These are phyloP conservation scores for Allium fistulosum DNA, from an alignment of 106 monocot genomes.

Conservation along the genomic window DNA sequence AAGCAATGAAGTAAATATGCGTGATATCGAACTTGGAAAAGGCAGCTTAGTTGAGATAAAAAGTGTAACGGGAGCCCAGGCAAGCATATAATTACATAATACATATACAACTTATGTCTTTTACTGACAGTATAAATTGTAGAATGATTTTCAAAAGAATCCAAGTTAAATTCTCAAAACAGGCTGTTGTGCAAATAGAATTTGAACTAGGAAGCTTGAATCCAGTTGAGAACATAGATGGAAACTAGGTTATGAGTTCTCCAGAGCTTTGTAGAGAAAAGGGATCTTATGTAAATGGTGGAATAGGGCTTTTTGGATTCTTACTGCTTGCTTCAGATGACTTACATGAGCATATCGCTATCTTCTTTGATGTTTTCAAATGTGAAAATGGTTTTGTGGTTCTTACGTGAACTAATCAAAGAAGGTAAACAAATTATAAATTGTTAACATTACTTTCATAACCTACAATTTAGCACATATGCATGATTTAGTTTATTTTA, in stretches of 20 bases:
- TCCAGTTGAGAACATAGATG: slow-evolving; percentile 31
- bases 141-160: not conserved
- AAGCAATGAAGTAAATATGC: not conserved
- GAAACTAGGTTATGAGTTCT: slow-evolving; percentile 22
- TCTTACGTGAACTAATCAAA: no score
- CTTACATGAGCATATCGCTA: no score
- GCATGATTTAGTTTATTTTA: no score
- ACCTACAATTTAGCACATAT: no score
- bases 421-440: no score
- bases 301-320: no score
- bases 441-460: no score
- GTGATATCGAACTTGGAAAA: not conserved
- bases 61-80: not conserved
- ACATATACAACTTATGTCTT: no score
- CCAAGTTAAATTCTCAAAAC: not conserved
- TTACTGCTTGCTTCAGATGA: no score
- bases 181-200: slow-evolving; percentile 66
- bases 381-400: no score
- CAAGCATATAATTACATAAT: not conserved
- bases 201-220: slow-evolving; percentile 44
- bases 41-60: not conserved
- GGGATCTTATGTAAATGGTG: slow-evolving; percentile 16
- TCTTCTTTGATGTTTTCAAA: no score
- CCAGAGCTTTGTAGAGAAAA: slow-evolving; percentile 17
- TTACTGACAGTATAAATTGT: no score